These are phyloP conservation scores for Wallacemonas sp. DNA, from an alignment of 208 protist genomes.

Conservation along the genomic window DNA sequence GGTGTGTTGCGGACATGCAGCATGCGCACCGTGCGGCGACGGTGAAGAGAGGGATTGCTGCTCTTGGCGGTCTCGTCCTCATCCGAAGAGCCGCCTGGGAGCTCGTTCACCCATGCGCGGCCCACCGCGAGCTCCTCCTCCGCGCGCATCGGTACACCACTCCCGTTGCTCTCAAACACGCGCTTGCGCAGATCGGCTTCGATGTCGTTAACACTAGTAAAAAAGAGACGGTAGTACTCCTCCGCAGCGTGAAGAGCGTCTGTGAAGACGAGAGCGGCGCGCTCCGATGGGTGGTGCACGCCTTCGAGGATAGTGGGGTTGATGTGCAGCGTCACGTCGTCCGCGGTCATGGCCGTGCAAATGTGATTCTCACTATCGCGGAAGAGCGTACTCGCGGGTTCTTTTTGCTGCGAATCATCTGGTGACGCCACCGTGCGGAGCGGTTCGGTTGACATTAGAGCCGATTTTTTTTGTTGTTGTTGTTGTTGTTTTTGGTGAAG, in stretches of 20 bases:
- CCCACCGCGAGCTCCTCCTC: not conserved
- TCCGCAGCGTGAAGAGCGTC: slow-evolving; percentile 40
- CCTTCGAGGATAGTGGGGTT: slow-evolving; percentile 27
- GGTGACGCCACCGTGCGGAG: not conserved
- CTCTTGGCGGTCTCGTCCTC: not conserved
- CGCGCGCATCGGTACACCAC: not conserved
- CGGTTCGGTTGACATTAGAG: no score
- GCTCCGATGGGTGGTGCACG: slow-evolving; percentile 28
- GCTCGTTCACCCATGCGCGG: not conserved
- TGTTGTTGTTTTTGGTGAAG: not conserved
- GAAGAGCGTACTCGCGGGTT: not conserved
- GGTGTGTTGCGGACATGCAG: slow-evolving; percentile 34
- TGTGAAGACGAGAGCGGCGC: slow-evolving; percentile 19
- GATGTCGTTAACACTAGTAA: slow-evolving; percentile 10
- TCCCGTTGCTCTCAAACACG: not conserved
- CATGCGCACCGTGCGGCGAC: not conserved
- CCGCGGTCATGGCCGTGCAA: slow-evolving; percentile 4
- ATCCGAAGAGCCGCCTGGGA: not conserved
- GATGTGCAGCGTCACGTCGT: slow-evolving; percentile 18
- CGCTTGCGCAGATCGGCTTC: not conserved
- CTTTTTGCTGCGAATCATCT: no score
- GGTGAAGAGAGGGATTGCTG: not conserved
- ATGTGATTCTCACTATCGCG: not conserved
- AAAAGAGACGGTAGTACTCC: slow-evolving; percentile 48
- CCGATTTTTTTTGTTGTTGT: slow-evolving; percentile 1